Conservation (phyloP, 129 eudicot genomes). For the Flaveria bidentis region DNA sequence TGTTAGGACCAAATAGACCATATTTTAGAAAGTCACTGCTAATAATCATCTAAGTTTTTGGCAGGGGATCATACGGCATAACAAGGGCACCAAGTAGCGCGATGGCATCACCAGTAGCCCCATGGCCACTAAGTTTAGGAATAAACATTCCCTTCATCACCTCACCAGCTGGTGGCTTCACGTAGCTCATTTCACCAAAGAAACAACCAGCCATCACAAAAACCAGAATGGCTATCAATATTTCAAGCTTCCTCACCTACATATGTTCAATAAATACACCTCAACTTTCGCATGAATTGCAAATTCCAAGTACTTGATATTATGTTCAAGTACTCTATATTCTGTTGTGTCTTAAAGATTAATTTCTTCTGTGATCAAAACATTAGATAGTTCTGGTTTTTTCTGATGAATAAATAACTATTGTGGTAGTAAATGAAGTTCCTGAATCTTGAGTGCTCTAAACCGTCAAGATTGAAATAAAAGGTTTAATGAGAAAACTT, state of each 20-base stretch:
- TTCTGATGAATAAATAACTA: no score
- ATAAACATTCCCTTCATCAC: slow-evolving; percentile 59
- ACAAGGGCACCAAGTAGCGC: slow-evolving; percentile 68
- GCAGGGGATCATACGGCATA: slow-evolving; percentile 51
- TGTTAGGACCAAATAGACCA: not conserved
- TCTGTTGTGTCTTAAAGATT: not conserved
- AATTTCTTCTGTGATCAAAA: not conserved
- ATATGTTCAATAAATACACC: not conserved
- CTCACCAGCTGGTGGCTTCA: slow-evolving; percentile 50
- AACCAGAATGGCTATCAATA: slow-evolving; percentile 46
- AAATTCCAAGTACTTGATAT: not conserved
- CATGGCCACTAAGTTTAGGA: slow-evolving; percentile 54
- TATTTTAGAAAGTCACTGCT: not conserved
- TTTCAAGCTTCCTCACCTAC: slow-evolving; percentile 56
- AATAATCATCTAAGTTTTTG: not conserved
- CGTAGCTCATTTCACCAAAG: slow-evolving; percentile 62
- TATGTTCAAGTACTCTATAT: not conserved
- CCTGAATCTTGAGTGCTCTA: no score
- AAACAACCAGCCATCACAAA: slow-evolving; percentile 63
- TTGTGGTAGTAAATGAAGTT: no score
- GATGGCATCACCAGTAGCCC: slow-evolving; percentile 66
- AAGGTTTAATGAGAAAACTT: not conserved
- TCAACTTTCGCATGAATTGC: not conserved
- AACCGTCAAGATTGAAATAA: no score
- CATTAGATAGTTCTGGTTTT: not conserved